Conservation (phyloP, 192 early-diverging fungal species). For the Entomortierella lignicola region DNA sequence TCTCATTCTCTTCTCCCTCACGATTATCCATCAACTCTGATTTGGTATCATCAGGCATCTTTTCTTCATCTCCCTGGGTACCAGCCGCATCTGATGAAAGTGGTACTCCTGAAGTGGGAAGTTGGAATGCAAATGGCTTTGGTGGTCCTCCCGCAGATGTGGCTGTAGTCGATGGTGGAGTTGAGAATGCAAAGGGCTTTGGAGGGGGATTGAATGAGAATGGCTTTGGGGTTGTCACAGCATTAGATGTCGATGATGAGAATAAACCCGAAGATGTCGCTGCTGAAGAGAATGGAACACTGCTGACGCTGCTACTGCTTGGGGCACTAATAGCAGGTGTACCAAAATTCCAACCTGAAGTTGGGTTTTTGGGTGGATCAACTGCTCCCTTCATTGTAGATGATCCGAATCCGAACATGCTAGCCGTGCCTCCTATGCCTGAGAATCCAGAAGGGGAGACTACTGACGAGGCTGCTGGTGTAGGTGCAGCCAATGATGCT, state of each 20-base stretch:
- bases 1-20: slow-evolving; percentile 29
- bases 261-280: too few relatives aligned
- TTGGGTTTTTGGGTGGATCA: slow-evolving; percentile 33
- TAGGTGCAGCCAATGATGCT: background rate
- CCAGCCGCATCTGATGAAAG: background rate
- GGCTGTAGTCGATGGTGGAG: background rate
- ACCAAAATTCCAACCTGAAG: slow-evolving; percentile 16
- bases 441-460: slow-evolving; percentile 4
- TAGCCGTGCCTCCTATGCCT: background rate
- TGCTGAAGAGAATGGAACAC: background rate
- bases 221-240: background rate
- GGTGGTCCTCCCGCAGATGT: slow-evolving; percentile 1
- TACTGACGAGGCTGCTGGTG: background rate
- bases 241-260: too few relatives aligned
- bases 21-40: slow-evolving; percentile 16
- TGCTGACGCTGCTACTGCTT: background rate
- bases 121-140: slow-evolving; percentile 30
- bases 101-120: background rate
- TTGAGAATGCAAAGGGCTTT: background rate
- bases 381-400: slow-evolving; percentile 37
- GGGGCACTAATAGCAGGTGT: background rate
- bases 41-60: slow-evolving; percentile 15
- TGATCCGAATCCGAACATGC: slow-evolving; percentile 12
- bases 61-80: slow-evolving; percentile 2
- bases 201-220: background rate